Evolutionary conservation across 2,329 filamentous ascomycete genomes (phyloP).

Genomic region (Paracoccidioides lutzii): DNA sequence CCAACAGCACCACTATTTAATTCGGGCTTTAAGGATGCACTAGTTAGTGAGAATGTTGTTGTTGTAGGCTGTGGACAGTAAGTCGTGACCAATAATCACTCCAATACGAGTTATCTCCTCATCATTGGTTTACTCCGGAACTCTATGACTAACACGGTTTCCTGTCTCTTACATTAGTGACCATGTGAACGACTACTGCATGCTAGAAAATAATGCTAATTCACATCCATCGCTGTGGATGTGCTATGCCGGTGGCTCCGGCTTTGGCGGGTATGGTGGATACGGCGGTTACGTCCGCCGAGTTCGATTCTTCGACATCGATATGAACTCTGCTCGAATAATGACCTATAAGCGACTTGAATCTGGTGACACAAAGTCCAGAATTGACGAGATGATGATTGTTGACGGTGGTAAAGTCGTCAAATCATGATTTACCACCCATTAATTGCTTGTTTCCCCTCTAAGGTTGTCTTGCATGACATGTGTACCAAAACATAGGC

Average conservation of each 20-base stretch:
- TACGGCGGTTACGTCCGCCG: constrained; percentile 76
- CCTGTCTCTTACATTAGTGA: constrained; percentile 42
- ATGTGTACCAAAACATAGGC: neutral
- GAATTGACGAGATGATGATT: constrained; percentile 48
- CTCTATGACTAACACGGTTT: neutral
- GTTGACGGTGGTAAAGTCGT: constrained; percentile 46
- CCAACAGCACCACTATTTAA: constrained; percentile 85
- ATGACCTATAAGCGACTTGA: constrained; percentile 88
- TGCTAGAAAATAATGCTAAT: constrained; percentile 46
- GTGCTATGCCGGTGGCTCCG: constrained; percentile 88
- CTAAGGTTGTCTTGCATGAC: neutral
- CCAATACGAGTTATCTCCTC: neutral
- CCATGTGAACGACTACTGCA: constrained; percentile 94
- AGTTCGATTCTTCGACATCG: constrained; percentile 80
- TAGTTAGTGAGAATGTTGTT: constrained; percentile 72
- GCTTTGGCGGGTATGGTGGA: constrained; percentile 89
- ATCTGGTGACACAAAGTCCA: constrained; percentile 40
- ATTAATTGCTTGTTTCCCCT: neutral
- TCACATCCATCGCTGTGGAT: constrained; percentile 74
- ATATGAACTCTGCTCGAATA: constrained; percentile 80
- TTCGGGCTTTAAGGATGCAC: constrained; percentile 79
- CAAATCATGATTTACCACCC: constrained; percentile 10
- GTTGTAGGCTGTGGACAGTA: constrained; percentile 87
- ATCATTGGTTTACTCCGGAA: neutral
- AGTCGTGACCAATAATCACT: constrained; percentile 25